Conservation (phyloP, 106 monocot species). For the Narthecium ossifragum region DNA sequence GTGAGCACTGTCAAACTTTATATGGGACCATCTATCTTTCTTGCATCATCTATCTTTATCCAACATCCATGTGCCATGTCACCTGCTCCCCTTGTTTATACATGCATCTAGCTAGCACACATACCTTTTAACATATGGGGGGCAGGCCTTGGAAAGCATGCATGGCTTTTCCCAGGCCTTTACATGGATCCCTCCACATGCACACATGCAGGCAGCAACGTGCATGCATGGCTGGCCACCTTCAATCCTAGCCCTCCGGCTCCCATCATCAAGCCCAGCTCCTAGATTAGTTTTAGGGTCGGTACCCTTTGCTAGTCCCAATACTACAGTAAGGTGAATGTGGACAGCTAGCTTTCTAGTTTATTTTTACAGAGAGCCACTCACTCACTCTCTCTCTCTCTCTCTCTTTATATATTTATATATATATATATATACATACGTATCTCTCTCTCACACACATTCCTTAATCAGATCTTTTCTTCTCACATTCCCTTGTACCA, state of each 20-base stretch:
- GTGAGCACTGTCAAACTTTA: too few species aligned
- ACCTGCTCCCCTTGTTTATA: too few species aligned
- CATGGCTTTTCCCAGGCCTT: not conserved
- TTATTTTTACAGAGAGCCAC: not conserved
- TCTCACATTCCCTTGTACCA: too few species aligned
- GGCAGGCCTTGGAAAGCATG: not conserved
- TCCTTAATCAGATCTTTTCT: slow-evolving; percentile 8
- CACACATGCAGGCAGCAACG: slow-evolving; percentile 2
- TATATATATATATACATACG: too few species aligned
- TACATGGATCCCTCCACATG: not conserved
- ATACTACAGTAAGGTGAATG: not conserved
- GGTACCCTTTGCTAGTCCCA: not conserved
- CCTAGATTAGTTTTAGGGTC: not conserved
- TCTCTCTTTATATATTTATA: too few species aligned
- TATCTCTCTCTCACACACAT: not conserved
- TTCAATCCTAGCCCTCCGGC: not conserved
- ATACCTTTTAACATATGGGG: too few species aligned
- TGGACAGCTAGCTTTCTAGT: not conserved
- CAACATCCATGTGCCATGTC: too few species aligned
- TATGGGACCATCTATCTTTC: too few species aligned
- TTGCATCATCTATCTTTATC: too few species aligned
- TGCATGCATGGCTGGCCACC: not conserved
- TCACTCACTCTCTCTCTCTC: not conserved
- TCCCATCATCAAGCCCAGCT: not conserved
- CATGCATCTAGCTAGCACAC: too few species aligned